phyloP scores from a whole-genome alignment of 371 early-diverging fungal species.

The Blastocladiella emersonii region DNA sequence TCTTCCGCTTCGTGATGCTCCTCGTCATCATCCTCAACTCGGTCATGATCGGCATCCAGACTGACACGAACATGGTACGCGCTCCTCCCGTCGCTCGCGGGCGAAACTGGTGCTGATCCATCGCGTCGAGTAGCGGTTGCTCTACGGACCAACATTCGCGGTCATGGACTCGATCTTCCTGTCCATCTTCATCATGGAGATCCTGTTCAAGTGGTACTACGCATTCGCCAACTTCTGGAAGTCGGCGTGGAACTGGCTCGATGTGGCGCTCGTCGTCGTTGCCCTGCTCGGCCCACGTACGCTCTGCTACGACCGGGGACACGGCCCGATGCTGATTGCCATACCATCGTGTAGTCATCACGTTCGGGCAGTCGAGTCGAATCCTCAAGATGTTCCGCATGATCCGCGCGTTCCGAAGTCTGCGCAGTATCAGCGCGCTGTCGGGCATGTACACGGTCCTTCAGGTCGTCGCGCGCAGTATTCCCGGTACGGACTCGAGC shows the following conservation, averaged over 20 bases:
- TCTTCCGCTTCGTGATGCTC: slow-evolving; percentile 19
- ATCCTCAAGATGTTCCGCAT: slow-evolving; percentile 21
- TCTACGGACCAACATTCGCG: slow-evolving; percentile 11
- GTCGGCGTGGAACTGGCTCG: slow-evolving; percentile 21
- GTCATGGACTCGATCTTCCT: slow-evolving; percentile 15
- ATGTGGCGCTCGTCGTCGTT: slow-evolving; percentile 15
- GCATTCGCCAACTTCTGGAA: slow-evolving; percentile 21
- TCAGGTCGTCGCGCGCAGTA: slow-evolving; percentile 17
- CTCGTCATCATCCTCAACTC: slow-evolving; percentile 16
- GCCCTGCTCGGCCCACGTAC: slow-evolving; percentile 14
- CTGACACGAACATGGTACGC: slow-evolving; percentile 14
- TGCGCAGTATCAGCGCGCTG: slow-evolving; percentile 16
- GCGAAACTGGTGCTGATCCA: neutral
- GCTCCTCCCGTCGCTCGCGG: neutral
- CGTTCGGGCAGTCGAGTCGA: slow-evolving; percentile 9
- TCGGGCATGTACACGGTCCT: slow-evolving; percentile 21
- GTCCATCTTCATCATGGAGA: slow-evolving; percentile 19
- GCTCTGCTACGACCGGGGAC: neutral
- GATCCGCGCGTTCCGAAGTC: slow-evolving; percentile 17
- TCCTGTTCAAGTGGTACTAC: slow-evolving; percentile 25
- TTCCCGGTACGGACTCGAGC: slow-evolving; percentile 11
- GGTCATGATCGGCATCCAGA: slow-evolving; percentile 18
- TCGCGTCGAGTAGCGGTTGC: slow-evolving; percentile 6
- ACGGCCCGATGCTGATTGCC: neutral
- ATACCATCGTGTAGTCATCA: slow-evolving; percentile 5